Percentiles rank a stretch among this genome's conserved stretches.
These are phyloP conservation scores for Gliomastix tumulicola DNA, from an alignment of 2,329 filamentous ascomycete species.

Conservation along the genomic window DNA sequence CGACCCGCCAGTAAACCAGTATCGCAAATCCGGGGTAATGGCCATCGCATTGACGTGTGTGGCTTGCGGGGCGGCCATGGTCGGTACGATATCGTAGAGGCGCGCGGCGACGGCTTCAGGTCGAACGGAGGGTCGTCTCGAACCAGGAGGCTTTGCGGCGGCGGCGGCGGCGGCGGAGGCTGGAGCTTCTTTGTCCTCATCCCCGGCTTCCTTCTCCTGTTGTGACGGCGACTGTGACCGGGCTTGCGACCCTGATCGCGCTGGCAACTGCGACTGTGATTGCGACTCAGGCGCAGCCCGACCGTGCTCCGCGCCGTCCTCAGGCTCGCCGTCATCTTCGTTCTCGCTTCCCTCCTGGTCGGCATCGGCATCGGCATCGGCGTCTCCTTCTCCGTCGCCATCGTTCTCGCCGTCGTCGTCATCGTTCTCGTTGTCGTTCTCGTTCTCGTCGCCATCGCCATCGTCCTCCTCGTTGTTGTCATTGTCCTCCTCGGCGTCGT, in stretches of 20 bases:
- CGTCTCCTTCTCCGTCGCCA: conserved; percentile 26
- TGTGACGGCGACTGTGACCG: not conserved
- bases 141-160: conserved; percentile 16
- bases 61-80: conserved; percentile 91
- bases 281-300: conserved; percentile 19
- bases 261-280: not conserved
- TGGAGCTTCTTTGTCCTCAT: conserved; percentile 12
- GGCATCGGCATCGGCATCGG: conserved; percentile 15
- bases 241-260: not conserved
- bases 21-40: conserved; percentile 88
- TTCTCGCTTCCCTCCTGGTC: conserved; percentile 31
- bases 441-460: conserved; percentile 23
- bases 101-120: conserved; percentile 72
- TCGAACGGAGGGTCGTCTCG: conserved; percentile 54
- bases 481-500: conserved; percentile 34
- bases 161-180: conserved; percentile 4
- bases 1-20: conserved; percentile 88
- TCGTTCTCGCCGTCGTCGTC: conserved; percentile 16
- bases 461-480: conserved; percentile 24
- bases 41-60: conserved; percentile 93
- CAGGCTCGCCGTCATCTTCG: conserved; percentile 16
- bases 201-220: conserved; percentile 2
- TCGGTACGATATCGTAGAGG: conserved; percentile 92
- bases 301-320: conserved; percentile 14
- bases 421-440: conserved; percentile 27